Percentiles rank a stretch among this genome's conserved stretches.
Conservation (phyloP, 2,329 filamentous ascomycete species). For the Zymoseptoria brevis region DNA sequence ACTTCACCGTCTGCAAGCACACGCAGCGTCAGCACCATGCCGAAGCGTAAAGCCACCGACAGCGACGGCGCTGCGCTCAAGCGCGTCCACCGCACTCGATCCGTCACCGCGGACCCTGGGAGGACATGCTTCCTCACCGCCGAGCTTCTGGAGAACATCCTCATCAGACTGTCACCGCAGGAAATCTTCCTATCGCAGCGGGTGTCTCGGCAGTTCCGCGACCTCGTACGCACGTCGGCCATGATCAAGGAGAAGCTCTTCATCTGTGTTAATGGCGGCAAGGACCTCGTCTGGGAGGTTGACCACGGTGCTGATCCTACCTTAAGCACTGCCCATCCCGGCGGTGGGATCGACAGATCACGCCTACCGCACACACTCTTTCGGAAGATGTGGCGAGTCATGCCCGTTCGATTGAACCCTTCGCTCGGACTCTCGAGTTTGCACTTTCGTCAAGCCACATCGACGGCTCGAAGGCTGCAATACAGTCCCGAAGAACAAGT, state of each 20-base stretch:
- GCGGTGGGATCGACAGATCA: not conserved
- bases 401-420: not conserved
- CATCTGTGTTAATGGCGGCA: not conserved
- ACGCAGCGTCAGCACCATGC: not conserved
- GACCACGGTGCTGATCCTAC: constrained; percentile 40
- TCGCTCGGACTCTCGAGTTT: not conserved
- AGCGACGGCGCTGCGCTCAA: not conserved
- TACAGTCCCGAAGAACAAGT: not conserved
- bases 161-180: not conserved
- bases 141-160: constrained; percentile 3
- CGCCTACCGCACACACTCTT: no score
- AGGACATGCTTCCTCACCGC: constrained; percentile 1
- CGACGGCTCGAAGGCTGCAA: not conserved
- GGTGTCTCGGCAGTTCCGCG: constrained; percentile 1
- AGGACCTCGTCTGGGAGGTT: not conserved
- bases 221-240: not conserved
- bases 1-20: not conserved
- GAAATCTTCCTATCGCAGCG: constrained; percentile 1
- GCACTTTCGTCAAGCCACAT: not conserved
- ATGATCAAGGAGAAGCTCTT: not conserved
- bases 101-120: not conserved
- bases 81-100: not conserved
- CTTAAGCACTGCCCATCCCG: not conserved
- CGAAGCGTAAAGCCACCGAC: not conserved
- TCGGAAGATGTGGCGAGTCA: not conserved